Percentiles rank a stretch among this genome's conserved stretches.
phyloP scores from a whole-genome alignment of 768 basidiomycete genomes.

The Boletus subparvulus region DNA sequence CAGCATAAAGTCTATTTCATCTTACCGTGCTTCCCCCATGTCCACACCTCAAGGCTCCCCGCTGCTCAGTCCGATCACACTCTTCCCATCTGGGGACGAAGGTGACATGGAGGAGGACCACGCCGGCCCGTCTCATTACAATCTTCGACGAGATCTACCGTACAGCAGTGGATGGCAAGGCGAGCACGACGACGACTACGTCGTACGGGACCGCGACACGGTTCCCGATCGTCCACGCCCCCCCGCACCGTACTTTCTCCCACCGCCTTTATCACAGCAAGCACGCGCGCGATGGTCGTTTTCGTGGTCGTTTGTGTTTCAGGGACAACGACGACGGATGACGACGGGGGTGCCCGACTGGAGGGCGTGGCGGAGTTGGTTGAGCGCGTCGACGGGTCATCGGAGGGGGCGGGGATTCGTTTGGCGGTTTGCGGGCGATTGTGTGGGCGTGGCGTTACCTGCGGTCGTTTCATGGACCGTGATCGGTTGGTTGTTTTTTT shows the following conservation, averaged over 20 bases:
- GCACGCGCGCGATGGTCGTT: conserved; percentile 28
- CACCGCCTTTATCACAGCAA: conserved; percentile 34
- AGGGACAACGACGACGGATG: conserved; percentile 56
- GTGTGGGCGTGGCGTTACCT: conserved; percentile 30
- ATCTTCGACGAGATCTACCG: conserved; percentile 37
- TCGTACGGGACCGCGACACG: neutral
- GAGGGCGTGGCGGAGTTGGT: conserved; percentile 17
- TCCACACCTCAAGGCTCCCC: conserved; percentile 42
- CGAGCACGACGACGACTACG: conserved; percentile 14
- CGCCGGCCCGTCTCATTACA: conserved; percentile 53
- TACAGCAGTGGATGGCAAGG: conserved; percentile 34
- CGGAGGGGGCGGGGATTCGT: conserved; percentile 32
- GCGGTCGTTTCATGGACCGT: conserved; percentile 26
- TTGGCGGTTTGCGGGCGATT: conserved; percentile 40
- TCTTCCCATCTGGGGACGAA: conserved; percentile 45
- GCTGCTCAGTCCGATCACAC: conserved; percentile 36
- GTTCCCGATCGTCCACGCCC: neutral
- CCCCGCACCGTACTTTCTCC: conserved; percentile 37
- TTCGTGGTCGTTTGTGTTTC: conserved; percentile 55
- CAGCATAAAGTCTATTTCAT: conserved; percentile 32
- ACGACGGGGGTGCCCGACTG: conserved; percentile 43
- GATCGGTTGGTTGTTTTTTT: conserved; percentile 32
- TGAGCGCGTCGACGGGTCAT: conserved; percentile 11
- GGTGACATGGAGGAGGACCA: conserved; percentile 41
- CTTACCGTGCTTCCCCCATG: conserved; percentile 39